Evolutionary conservation across 2,329 filamentous ascomycete genomes (phyloP).

Genomic region (Aureobasidium sp.): DNA sequence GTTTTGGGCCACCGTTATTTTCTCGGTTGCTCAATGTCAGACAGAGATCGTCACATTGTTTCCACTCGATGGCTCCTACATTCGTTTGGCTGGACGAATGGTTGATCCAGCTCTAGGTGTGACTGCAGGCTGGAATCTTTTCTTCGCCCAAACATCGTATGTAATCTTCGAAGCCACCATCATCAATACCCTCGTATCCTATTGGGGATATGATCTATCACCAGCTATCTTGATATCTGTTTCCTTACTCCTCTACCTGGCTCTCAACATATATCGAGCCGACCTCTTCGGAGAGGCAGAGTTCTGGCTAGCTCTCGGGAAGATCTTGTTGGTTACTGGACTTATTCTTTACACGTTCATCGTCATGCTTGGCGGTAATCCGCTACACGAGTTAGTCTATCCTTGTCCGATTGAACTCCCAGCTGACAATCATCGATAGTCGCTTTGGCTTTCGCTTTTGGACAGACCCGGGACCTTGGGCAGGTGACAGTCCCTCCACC

Average conservation of each 20-base stretch:
- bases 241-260: slow-evolving; percentile 11
- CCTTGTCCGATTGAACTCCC: too few relatives aligned
- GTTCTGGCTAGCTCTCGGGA: slow-evolving; percentile 47
- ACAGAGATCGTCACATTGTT: slow-evolving; percentile 58
- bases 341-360: slow-evolving; percentile 37
- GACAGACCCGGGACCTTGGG: slow-evolving; percentile 28
- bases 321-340: slow-evolving; percentile 38
- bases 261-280: slow-evolving; percentile 38
- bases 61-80: slow-evolving; percentile 47
- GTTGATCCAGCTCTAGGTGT: slow-evolving; percentile 51
- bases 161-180: slow-evolving; percentile 36
- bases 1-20: slow-evolving; percentile 50
- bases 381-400: slow-evolving; percentile 22
- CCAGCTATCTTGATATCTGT: slow-evolving; percentile 11
- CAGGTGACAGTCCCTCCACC: slow-evolving; percentile 19
- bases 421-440: neutral
- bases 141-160: slow-evolving; percentile 42
- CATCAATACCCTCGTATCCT: slow-evolving; percentile 12
- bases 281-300: slow-evolving; percentile 38
- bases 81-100: slow-evolving; percentile 43
- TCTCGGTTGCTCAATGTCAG: slow-evolving; percentile 55
- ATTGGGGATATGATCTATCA: slow-evolving; percentile 14
- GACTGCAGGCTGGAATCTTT: slow-evolving; percentile 38
- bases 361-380: slow-evolving; percentile 30
- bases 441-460: slow-evolving; percentile 40